Evolutionary conservation across 345 rosid genomes (phyloP).

Genomic region (Microcos paniculata): DNA sequence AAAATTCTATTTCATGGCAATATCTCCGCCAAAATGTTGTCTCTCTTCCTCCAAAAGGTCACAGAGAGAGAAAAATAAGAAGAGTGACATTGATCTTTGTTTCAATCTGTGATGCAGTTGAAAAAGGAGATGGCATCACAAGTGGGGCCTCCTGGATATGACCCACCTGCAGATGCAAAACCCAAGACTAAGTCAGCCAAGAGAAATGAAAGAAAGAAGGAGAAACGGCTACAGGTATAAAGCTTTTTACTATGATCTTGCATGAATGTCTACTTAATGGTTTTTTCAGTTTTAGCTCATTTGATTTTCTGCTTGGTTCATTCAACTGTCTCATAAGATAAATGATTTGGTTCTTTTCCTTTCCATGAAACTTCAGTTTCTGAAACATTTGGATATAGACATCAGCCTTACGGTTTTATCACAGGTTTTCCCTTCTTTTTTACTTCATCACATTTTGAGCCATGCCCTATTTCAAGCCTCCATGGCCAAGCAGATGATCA

Average conservation of each 20-base stretch:
- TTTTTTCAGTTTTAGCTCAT: background rate
- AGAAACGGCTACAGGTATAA: slow-evolving; percentile 77
- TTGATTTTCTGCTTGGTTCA: background rate
- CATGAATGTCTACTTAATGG: background rate
- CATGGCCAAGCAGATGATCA: background rate
- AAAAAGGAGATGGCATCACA: slow-evolving; percentile 69
- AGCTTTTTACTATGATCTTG: background rate
- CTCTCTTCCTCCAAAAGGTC: background rate
- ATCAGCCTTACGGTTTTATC: background rate
- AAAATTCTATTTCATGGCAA: slow-evolving; percentile 1
- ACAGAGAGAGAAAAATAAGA: background rate
- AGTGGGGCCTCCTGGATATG: slow-evolving; percentile 82
- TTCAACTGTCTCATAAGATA: background rate
- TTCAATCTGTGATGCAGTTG: slow-evolving; percentile 45
- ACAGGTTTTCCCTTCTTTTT: background rate
- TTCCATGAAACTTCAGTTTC: background rate
- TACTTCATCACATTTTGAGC: background rate
- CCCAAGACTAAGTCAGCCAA: slow-evolving; percentile 82
- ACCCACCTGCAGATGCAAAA: slow-evolving; percentile 50
- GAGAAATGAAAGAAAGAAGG: slow-evolving; percentile 88
- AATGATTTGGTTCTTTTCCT: background rate
- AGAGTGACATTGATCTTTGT: slow-evolving; percentile 1
- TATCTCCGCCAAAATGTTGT: background rate
- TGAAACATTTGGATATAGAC: background rate
- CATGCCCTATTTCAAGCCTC: background rate